These are phyloP conservation scores for Amanita rimosa DNA, from an alignment of 768 basidiomycete genomes.

Conservation along the genomic window DNA sequence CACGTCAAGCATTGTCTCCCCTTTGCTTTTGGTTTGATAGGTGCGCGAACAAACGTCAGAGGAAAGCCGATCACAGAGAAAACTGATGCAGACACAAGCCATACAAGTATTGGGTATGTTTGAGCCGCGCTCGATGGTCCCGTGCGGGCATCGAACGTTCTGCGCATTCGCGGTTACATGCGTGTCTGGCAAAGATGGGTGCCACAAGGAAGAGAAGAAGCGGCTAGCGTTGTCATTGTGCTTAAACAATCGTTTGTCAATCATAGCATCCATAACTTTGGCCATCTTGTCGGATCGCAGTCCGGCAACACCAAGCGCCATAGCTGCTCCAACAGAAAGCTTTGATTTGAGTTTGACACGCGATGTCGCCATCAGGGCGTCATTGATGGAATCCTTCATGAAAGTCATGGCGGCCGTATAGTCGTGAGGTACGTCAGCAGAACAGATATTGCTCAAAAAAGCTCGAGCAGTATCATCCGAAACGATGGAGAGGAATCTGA, in stretches of 20 bases:
- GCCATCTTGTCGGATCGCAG: neutral
- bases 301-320: neutral
- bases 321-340: neutral
- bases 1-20: neutral
- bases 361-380: neutral
- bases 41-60: neutral
- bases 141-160: too few relatives aligned
- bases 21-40: too few relatives aligned
- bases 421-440: neutral
- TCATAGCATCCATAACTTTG: neutral
- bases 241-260: neutral
- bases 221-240: neutral
- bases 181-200: neutral
- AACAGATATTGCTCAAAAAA: neutral
- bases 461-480: slow-evolving; percentile 3
- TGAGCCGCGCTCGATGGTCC: neutral
- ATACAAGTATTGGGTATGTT: neutral
- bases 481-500: neutral
- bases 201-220: neutral
- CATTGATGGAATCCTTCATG: neutral
- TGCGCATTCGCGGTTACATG: neutral
- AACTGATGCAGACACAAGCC: slow-evolving; percentile 1
- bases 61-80: neutral
- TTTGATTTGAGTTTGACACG: neutral
- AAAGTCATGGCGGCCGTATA: neutral